Conservation (phyloP, 2,329 filamentous ascomycete genomes). For the Colletotrichum tropicale region DNA sequence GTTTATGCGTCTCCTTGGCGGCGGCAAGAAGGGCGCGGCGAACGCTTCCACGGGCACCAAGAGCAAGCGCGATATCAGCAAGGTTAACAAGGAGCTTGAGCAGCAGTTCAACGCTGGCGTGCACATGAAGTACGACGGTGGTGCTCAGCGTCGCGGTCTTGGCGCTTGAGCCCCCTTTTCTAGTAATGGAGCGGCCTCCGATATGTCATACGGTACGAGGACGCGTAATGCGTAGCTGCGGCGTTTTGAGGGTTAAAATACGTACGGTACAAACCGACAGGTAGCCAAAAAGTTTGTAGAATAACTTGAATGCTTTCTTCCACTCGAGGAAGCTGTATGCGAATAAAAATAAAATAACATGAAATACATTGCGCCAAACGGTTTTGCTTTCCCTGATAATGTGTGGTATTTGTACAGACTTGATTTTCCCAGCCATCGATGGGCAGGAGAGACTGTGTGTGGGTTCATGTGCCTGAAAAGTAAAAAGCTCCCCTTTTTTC, state of each 20-base stretch:
- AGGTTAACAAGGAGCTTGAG: conserved; percentile 58
- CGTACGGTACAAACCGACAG: neutral
- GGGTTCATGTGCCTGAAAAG: neutral
- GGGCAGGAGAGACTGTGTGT: neutral
- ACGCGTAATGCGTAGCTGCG: neutral
- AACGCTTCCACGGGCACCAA: conserved; percentile 20
- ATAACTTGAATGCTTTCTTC: conserved; percentile 3
- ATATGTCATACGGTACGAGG: conserved; percentile 1
- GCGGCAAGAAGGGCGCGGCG: conserved; percentile 45
- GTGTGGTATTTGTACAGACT: conserved; percentile 9
- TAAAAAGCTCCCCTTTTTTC: neutral
- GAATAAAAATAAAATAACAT: neutral
- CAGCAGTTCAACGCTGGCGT: conserved; percentile 62
- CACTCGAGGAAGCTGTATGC: neutral
- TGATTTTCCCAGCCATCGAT: neutral
- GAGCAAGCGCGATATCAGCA: conserved; percentile 32
- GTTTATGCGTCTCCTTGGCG: conserved; percentile 61
- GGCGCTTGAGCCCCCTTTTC: conserved; percentile 42
- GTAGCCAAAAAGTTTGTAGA: neutral
- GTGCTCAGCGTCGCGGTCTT: conserved; percentile 54
- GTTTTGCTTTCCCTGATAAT: conserved; percentile 3
- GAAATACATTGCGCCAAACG: conserved; percentile 3
- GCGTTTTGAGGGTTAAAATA: conserved; percentile 3
- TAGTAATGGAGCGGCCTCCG: neutral
- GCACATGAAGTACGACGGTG: conserved; percentile 57